These are phyloP conservation scores for Colletotrichum tabaci DNA, from an alignment of 2,329 filamentous ascomycete genomes.

Conservation along the genomic window DNA sequence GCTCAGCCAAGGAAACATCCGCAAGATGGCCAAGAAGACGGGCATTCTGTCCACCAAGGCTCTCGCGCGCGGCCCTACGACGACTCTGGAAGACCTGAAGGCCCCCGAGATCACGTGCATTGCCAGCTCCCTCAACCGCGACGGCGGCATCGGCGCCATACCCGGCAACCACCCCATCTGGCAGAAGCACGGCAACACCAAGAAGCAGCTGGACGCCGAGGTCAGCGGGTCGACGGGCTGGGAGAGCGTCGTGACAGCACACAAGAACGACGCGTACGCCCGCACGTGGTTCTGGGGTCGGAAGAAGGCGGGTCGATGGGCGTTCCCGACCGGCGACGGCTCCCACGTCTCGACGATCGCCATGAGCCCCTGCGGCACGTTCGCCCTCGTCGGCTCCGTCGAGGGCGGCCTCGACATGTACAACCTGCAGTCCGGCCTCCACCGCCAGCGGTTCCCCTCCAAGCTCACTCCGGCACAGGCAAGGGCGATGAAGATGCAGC, in stretches of 20 bases:
- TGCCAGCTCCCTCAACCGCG: conserved; percentile 91
- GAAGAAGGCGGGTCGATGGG: conserved; percentile 93
- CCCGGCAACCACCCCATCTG: conserved; percentile 85
- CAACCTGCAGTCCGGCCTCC: conserved; percentile 93
- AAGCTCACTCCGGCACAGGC: conserved; percentile 83
- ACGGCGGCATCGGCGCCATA: conserved; percentile 91
- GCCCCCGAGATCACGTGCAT: conserved; percentile 94
- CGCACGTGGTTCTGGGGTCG: conserved; percentile 99
- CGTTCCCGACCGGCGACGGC: conserved; percentile 87
- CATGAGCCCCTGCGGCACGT: conserved; percentile 93
- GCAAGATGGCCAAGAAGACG: conserved; percentile 90
- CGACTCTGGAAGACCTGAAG: conserved; percentile 82
- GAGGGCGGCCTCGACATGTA: conserved; percentile 92
- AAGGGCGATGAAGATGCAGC: conserved; percentile 79
- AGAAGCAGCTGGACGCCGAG: conserved; percentile 76
- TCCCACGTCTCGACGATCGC: conserved; percentile 89
- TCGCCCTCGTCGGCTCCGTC: conserved; percentile 89
- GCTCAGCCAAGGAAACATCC: conserved; percentile 90
- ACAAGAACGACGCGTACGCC: conserved; percentile 86
- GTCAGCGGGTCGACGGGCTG: conserved; percentile 87
- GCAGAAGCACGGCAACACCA: conserved; percentile 80
- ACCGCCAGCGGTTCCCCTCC: conserved; percentile 90
- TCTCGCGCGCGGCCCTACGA: conserved; percentile 72
- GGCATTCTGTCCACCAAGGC: conserved; percentile 76
- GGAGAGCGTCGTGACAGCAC: conserved; percentile 97